Percentiles rank a stretch among this genome's conserved stretches.
phyloP scores from a whole-genome alignment of 2,329 filamentous ascomycete genomes.

The Cercospora berteroae region DNA sequence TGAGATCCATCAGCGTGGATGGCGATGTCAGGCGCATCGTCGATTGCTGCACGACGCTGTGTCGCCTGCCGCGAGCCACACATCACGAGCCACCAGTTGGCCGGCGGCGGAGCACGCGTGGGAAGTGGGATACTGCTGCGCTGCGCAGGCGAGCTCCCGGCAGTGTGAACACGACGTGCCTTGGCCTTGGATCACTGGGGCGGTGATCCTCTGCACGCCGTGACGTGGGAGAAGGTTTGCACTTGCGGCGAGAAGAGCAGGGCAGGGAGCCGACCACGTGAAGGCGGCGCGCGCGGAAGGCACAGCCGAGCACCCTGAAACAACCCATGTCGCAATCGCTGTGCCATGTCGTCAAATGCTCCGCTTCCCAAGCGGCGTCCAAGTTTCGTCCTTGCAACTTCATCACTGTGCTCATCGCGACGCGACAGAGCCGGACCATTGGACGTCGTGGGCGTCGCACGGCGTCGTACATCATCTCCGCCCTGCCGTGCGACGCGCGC shows the following conservation, averaged over 20 bases:
- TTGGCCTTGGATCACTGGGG: not conserved
- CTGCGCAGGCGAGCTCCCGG: too few species aligned
- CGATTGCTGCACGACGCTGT: slow-evolving; percentile 4
- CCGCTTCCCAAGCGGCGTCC: not conserved
- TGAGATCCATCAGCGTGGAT: not conserved
- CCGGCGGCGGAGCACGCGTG: not conserved
- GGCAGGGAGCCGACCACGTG: not conserved
- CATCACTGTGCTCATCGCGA: not conserved
- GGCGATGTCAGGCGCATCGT: slow-evolving; percentile 12
- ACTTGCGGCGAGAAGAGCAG: not conserved
- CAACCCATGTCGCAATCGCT: not conserved
- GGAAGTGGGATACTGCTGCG: not conserved
- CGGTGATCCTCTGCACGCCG: not conserved
- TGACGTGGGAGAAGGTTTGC: slow-evolving; percentile 17
- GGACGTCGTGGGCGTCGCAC: not conserved
- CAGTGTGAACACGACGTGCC: not conserved
- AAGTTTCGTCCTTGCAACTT: not conserved
- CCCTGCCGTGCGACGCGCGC: slow-evolving; percentile 3
- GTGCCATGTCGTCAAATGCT: slow-evolving; percentile 12
- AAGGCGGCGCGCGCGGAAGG: not conserved
- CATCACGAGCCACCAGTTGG: not conserved
- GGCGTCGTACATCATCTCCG: slow-evolving; percentile 2
- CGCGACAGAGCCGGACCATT: not conserved
- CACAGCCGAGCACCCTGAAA: slow-evolving; percentile 1
- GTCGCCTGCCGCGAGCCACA: not conserved